A percentile compares a stretch with the other conserved stretches of the same genome.
These are phyloP conservation scores for Polyporus arcularius DNA, from an alignment of 768 basidiomycete species.

Conservation along the genomic window DNA sequence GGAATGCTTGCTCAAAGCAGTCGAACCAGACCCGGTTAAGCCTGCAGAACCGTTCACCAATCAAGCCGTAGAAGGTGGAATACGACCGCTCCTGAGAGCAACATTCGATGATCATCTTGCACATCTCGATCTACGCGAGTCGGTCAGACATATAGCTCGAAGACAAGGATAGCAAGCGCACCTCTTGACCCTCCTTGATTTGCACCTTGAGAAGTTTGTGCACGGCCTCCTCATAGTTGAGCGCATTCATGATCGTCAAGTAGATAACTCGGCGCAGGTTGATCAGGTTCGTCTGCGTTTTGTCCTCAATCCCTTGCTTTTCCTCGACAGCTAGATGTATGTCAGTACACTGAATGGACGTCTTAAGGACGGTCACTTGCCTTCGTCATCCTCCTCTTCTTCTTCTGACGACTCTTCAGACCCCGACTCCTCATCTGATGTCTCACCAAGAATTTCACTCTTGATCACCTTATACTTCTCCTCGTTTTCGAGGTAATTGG, in stretches of 20 bases:
- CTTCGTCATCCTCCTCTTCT: slow-evolving; percentile 63
- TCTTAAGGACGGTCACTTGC: slow-evolving; percentile 42
- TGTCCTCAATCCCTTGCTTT: slow-evolving; percentile 90
- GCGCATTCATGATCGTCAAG: slow-evolving; percentile 97
- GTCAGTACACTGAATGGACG: slow-evolving; percentile 2
- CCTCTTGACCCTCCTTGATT: slow-evolving; percentile 91
- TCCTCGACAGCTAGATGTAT: slow-evolving; percentile 58
- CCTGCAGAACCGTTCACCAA: slow-evolving; percentile 96
- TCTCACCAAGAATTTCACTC: slow-evolving; percentile 87
- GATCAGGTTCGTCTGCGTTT: slow-evolving; percentile 93
- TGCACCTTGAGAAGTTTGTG: slow-evolving; percentile 96
- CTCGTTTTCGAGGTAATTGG: slow-evolving; percentile 87
- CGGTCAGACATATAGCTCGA: neutral
- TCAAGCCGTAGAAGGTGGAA: slow-evolving; percentile 94
- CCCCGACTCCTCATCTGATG: too few species aligned
- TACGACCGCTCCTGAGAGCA: slow-evolving; percentile 99
- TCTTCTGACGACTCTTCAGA: slow-evolving; percentile 65
- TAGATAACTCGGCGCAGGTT: slow-evolving; percentile 94
- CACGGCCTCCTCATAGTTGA: slow-evolving; percentile 98
- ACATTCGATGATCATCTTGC: slow-evolving; percentile 99
- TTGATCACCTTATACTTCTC: slow-evolving; percentile 93
- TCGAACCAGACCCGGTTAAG: slow-evolving; percentile 95
- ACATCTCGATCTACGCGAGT: slow-evolving; percentile 74
- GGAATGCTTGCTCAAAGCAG: slow-evolving; percentile 83
- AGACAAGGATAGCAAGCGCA: slow-evolving; percentile 34